Evolutionary conservation across 768 basidiomycete species (phyloP), one percentile per base, ranked within the genome.

Genomic region (Suillus hirtellus): DNA sequence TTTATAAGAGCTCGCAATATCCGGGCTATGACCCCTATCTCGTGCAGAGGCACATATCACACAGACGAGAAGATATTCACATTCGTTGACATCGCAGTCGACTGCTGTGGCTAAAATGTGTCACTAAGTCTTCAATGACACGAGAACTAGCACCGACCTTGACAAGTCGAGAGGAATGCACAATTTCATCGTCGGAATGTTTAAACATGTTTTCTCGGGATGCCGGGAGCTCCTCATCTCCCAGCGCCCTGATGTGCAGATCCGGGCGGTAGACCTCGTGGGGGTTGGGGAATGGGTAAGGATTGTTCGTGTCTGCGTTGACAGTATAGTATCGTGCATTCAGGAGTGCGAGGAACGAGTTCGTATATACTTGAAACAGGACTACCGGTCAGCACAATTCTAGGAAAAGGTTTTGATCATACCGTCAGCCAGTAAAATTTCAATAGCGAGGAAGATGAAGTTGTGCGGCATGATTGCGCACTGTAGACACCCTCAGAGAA

Each of bases 401-500:
- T 19, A 12, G 40, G 6, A 19, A 40, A 58, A 19, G 1, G 40
- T 1, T 42, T 42, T 42, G 17, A 9, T 17, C 37, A 6, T 38
- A 61, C 60, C 10, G 31, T 61, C 59, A 15, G 60, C 55, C 17
- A 54, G 27, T 34, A 61, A 42, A 38, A 59, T 38, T 42, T 61
- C 54, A 9, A 61, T 15, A 15, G 31, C n/a, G 21, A 61, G 37
- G 14, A 61, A 61, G 21, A 61, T 38, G 42, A 59, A 61, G 37
- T 61, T 61, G 8, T 3, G 19, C 34, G 56, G 60, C 60, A 61
- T 61, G 11, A 10, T 24, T 61, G 52, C 56, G 24, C 55, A 59
- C 60, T 61, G 60, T 24, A 40, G 60, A 40, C 31, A 31, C 9
- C 4, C 2, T 58, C 24, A 58, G 56, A 58, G 17, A 58, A 1